Base-by-base conservation (phyloP, 2,329 filamentous ascomycete species). In the Xylaria hypoxylon region DNA sequence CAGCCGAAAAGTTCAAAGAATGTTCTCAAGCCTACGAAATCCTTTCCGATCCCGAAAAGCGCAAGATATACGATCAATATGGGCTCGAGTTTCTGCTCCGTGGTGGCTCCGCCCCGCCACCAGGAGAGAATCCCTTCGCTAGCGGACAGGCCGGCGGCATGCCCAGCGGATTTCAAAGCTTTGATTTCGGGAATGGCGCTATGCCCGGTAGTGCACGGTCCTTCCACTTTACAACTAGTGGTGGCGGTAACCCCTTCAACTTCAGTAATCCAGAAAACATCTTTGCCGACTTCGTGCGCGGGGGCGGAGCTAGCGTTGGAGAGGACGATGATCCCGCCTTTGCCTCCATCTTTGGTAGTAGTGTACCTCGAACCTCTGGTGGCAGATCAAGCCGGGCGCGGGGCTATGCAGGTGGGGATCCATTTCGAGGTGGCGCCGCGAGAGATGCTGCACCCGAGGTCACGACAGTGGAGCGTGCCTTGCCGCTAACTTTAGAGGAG, bases 11-110 rank as follows among this genome's bases (percentile, higher is more conserved):
- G 81, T 99, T 99, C 86, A 99, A 99, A 83, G 96, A 98, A 79
- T 92, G 94, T 71, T 97, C 94, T 1, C 94, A 98, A 82, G 96
- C 96, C 64, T 99, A 97, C 83, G 96, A 99, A 82, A 97, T 99
- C 73, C 89, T 99, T 2, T 97, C 93, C 68, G 96, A 99, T 76
- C 94, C 95, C 67, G 94, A 98, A 78, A 99, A 98, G 82, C 91
- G 96, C 76, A 96, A 97, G 80, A 90, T 90, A 47, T 99, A 99
- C 79, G 96, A 99, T 79, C 90, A 95, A 77, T 97, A 90, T 80
- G 96, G 96, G 69, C 90, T 98, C 68, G 96, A 98, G 75, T 97
- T 95, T 82, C 86, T 99, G 58, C 85, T 97, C 35, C 90, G 91
- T 56, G 94, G 94, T 55, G 94, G 93, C 33, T 84, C 86, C 56